Evolutionary conservation across 2,329 filamentous ascomycete species (phyloP).

Genomic region (Coniella lustricola): DNA sequence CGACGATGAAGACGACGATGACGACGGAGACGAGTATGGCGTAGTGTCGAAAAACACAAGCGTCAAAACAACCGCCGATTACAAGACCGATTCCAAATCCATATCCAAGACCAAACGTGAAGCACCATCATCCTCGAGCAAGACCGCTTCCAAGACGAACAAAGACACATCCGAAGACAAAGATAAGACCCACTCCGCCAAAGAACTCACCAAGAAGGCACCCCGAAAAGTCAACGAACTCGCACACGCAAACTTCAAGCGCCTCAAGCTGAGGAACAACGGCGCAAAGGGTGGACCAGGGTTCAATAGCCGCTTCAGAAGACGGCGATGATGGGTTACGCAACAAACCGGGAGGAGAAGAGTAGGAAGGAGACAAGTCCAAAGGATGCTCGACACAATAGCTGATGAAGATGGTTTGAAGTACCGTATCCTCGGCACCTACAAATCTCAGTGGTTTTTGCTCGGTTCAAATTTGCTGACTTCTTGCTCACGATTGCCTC

Average conservation of each 20-base stretch:
- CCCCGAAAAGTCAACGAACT: slow-evolving; percentile 56
- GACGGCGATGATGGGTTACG: slow-evolving; percentile 31
- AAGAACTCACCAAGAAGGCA: slow-evolving; percentile 41
- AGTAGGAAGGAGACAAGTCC: background rate
- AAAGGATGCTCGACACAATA: no score
- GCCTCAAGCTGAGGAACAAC: slow-evolving; percentile 55
- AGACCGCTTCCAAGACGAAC: slow-evolving; percentile 22
- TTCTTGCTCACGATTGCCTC: no score
- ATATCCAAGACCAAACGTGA: background rate
- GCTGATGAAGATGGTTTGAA: no score
- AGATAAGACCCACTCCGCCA: slow-evolving; percentile 19
- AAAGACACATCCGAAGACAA: slow-evolving; percentile 21
- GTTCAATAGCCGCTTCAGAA: slow-evolving; percentile 50
- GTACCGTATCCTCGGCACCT: no score
- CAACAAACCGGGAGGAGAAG: no score
- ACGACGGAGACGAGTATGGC: no score
- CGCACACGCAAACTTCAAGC: slow-evolving; percentile 60
- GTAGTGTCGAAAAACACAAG: no score
- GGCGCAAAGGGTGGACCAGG: slow-evolving; percentile 56
- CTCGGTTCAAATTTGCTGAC: no score
- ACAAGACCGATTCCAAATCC: background rate
- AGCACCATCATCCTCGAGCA: background rate
- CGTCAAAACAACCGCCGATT: background rate
- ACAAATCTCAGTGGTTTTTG: no score
- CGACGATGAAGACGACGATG: no score